Conservation (phyloP, 2,329 filamentous ascomycete species). For the Tolypocladium paradoxum region DNA sequence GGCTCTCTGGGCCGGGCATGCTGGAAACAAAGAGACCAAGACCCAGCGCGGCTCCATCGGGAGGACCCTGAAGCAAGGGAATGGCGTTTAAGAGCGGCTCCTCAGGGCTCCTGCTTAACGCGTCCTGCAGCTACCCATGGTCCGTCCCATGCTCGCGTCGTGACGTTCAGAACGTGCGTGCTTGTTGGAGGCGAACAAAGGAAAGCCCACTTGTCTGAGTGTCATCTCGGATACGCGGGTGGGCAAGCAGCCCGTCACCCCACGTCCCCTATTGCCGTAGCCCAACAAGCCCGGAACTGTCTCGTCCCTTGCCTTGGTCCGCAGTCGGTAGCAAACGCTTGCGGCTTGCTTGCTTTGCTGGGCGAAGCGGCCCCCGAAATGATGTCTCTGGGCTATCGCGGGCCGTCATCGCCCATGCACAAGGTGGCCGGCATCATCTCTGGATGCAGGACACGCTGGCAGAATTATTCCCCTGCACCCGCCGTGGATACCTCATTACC, state of each 20-base stretch:
- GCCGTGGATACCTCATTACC: not conserved
- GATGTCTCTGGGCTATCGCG: not conserved
- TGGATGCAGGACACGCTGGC: not conserved
- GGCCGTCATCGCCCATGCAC: not conserved
- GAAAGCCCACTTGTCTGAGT: not conserved
- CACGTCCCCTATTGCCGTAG: not conserved
- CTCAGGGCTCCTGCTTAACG: not conserved
- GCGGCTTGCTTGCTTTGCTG: not conserved
- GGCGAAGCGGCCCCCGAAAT: not conserved
- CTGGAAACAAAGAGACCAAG: not conserved
- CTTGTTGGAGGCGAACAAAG: not conserved
- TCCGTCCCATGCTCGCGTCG: not conserved
- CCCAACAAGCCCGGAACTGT: too few species aligned
- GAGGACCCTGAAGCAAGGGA: not conserved
- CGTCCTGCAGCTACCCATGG: not conserved
- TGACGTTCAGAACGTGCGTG: not conserved
- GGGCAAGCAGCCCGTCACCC: conserved; percentile 1
- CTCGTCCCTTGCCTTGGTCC: not conserved
- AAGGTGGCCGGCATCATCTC: not conserved
- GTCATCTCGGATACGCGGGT: conserved; percentile 2
- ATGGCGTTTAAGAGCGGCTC: not conserved
- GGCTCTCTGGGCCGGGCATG: not conserved
- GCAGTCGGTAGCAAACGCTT: not conserved
- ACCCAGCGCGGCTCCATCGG: not conserved
- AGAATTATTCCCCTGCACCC: not conserved